Conservation (phyloP, 2,329 filamentous ascomycete genomes). For the Apiospora hydei region DNA sequence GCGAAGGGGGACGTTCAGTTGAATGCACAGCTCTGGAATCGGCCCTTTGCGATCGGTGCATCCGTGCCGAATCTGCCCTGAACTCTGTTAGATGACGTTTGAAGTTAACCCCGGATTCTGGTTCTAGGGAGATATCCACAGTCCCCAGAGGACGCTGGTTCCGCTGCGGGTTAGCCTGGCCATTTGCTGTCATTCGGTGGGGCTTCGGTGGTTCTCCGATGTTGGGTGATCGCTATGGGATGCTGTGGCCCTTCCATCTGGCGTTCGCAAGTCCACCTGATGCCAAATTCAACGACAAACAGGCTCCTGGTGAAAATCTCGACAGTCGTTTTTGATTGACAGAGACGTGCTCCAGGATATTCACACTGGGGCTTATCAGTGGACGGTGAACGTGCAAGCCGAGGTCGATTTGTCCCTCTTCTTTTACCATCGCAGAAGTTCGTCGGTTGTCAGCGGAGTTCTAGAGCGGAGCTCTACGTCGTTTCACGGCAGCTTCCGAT, state of each 20-base stretch:
- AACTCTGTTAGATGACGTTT: background rate
- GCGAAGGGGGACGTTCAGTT: background rate
- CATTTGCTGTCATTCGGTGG: constrained; percentile 8
- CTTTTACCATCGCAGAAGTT: background rate
- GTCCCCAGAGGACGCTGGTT: background rate
- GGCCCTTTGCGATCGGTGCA: background rate
- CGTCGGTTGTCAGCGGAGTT: constrained; percentile 12
- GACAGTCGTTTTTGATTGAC: background rate
- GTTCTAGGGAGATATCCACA: background rate
- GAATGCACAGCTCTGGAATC: background rate
- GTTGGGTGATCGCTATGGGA: constrained; percentile 3
- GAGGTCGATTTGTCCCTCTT: background rate
- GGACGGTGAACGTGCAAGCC: background rate
- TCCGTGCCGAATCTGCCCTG: background rate
- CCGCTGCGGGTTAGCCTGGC: background rate
- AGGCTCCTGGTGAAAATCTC: background rate
- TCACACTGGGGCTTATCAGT: background rate
- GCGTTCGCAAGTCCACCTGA: background rate
- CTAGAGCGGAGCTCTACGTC: background rate
- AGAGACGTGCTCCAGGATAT: background rate
- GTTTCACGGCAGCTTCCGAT: constrained; percentile 12
- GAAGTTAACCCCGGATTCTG: constrained; percentile 10
- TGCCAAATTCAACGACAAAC: background rate
- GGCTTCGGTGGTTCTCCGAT: background rate
- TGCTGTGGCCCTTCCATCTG: constrained; percentile 14